Conservation (phyloP, 2,329 filamentous ascomycete genomes). For the Hymenotorrendiella dingleyae region DNA sequence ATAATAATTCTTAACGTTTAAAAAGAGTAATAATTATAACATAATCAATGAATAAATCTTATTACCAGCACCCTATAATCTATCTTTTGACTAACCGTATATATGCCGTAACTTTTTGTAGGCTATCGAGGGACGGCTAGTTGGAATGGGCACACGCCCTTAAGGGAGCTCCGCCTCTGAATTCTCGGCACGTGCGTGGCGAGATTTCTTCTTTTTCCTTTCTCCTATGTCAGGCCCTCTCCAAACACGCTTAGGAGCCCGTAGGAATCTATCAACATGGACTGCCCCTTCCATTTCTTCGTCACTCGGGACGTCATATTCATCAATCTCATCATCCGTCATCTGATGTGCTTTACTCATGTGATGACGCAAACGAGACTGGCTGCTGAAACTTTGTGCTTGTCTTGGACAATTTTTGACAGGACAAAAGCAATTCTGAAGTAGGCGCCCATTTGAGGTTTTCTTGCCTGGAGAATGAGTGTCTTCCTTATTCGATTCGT, state of each 20-base stretch:
- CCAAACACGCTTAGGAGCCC: constrained; percentile 37
- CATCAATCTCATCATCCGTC: constrained; percentile 45
- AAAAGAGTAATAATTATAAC: too few relatives aligned
- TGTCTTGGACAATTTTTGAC: constrained; percentile 33
- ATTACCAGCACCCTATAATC: too few relatives aligned
- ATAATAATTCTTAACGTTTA: too few relatives aligned
- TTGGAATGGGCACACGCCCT: too few relatives aligned
- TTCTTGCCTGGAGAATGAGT: background rate
- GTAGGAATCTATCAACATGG: constrained; percentile 63
- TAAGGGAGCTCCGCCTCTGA: too few relatives aligned
- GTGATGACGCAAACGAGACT: constrained; percentile 37
- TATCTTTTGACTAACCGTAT: too few relatives aligned
- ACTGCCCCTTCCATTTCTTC: constrained; percentile 54
- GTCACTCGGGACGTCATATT: constrained; percentile 33
- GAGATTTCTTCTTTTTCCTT: constrained; percentile 15
- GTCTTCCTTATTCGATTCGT: background rate
- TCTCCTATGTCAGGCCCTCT: constrained; percentile 11
- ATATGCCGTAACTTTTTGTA: too few relatives aligned
- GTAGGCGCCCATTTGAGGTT: too few relatives aligned
- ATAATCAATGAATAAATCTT: too few relatives aligned
- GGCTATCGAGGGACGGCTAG: too few relatives aligned
- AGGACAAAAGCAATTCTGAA: constrained; percentile 29
- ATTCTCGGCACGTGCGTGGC: too few relatives aligned
- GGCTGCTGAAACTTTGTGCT: constrained; percentile 33
- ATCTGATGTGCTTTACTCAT: constrained; percentile 38